These are phyloP conservation scores for Colletotrichum salicis DNA, from an alignment of 2,329 filamentous ascomycete genomes.

Conservation along the genomic window DNA sequence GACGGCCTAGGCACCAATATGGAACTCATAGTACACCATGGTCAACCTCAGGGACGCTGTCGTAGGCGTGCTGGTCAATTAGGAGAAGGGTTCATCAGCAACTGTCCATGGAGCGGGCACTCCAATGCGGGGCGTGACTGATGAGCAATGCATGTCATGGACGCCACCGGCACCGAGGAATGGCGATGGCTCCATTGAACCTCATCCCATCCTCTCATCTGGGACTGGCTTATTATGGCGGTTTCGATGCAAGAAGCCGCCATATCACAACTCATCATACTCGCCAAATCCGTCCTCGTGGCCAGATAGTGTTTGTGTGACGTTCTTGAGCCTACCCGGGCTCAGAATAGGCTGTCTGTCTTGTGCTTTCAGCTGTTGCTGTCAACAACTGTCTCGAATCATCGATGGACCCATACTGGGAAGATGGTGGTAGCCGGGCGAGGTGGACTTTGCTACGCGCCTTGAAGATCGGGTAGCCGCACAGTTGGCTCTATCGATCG, in stretches of 20 bases:
- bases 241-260: not conserved
- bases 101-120: not conserved
- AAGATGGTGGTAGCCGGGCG: not conserved
- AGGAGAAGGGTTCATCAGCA: not conserved
- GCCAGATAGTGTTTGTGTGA: not conserved
- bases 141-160: not conserved
- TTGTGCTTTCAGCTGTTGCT: conserved; percentile 16
- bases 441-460: not conserved
- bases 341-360: not conserved
- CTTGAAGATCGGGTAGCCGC: conserved; percentile 15
- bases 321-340: not conserved
- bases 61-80: no score
- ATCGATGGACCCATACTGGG: not conserved
- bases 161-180: conserved; percentile 2
- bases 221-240: not conserved
- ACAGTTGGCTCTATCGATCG: conserved; percentile 7
- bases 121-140: not conserved
- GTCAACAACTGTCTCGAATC: conserved; percentile 29
- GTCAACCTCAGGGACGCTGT: not conserved
- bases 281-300: not conserved
- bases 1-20: not conserved
- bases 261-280: not conserved
- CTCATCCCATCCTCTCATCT: not conserved
- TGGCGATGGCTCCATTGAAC: conserved; percentile 1
- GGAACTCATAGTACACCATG: not conserved